Evolutionary conservation across 805 yeast genomes (phyloP).

Genomic region (Ogataea pignaliae): DNA sequence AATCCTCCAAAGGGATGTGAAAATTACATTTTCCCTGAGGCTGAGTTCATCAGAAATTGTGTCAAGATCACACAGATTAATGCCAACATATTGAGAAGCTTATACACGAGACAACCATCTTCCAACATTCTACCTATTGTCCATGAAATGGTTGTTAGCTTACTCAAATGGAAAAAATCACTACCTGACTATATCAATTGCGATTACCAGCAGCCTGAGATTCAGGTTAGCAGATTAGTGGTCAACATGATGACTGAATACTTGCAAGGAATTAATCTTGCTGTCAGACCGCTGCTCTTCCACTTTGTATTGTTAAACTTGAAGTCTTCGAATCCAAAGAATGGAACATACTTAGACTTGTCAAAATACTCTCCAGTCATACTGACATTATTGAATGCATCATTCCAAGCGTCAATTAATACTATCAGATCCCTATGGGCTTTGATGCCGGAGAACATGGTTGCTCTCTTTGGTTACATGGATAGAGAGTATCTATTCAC

Average conservation of each 20-base stretch:
- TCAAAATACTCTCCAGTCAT: constrained; percentile 65
- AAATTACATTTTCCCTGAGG: constrained; percentile 71
- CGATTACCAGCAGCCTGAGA: constrained; percentile 50
- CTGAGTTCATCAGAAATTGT: constrained; percentile 72
- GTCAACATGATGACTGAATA: constrained; percentile 80
- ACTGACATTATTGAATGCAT: constrained; percentile 65
- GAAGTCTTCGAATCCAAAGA: constrained; percentile 30
- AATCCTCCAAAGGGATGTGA: constrained; percentile 56
- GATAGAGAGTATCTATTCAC: constrained; percentile 79
- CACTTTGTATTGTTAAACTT: constrained; percentile 71
- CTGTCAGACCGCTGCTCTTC: constrained; percentile 70
- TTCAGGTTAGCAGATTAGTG: constrained; percentile 58
- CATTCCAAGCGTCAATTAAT: constrained; percentile 77
- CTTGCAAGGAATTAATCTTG: constrained; percentile 76
- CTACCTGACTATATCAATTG: constrained; percentile 62
- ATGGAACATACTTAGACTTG: constrained; percentile 51
- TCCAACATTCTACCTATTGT: constrained; percentile 72
- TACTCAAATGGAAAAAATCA: constrained; percentile 62
- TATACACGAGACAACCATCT: constrained; percentile 73
- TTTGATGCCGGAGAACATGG: constrained; percentile 69
- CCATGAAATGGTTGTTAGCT: constrained; percentile 61
- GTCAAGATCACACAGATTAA: constrained; percentile 76
- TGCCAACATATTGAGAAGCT: constrained; percentile 62
- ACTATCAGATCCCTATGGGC: constrained; percentile 73
- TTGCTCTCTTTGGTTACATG: constrained; percentile 85